Base-by-base conservation (phyloP, 495 filamentous ascomycete genomes). In the Podospora comata region DNA sequence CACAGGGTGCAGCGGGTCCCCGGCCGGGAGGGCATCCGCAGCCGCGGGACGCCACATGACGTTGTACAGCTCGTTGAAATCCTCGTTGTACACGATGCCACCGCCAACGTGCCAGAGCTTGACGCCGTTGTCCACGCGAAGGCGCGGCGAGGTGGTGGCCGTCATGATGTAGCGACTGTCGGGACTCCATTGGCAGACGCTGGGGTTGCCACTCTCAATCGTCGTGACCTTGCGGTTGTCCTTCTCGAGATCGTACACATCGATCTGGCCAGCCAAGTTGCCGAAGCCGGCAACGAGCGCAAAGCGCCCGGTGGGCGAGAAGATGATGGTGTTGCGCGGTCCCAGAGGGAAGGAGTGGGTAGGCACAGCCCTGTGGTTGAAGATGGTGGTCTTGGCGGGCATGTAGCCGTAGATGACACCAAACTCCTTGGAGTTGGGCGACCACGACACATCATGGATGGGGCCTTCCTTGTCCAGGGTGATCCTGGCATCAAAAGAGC, bases 401-500 rank as follows among this genome's bases (percentile, higher is more conserved):
- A 97, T 99, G 78, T 91, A 97, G 60, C 95, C 95, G 75, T 99
- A 99, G 23, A 97, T 87, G 23, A 99, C 95, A 71, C 92, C 95
- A 74, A 99, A 99, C 78, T 97, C 93, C 80, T 92, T 94, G 48
- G 92, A 94, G 78, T 93, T 97, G 23, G 95, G 93, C 18, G 92
- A 96, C 95, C 95, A 99, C n/a, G 90, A 85, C 54, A 99, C 95
- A 74, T 99, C 95, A 79, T 99, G 94, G 71, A 99, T 98, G 19
- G 95, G 95, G 1, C 95, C 95, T 76, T 98, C 94, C 80, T 97
- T 98, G 84, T 99, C 95, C 30, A 98, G 85, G 63, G 92, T 86
- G 72, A 99, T 88, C 62, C 95, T 86, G 64, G 94, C 95, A 77
- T 99, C 95, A 75, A 97, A 95, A 66, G 89, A 88, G 59, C 94